Evolutionary conservation across 108 stramenopile species (phyloP), one percentile per base, ranked within the genome.

Genomic region (Mediolabrus comicus): DNA sequence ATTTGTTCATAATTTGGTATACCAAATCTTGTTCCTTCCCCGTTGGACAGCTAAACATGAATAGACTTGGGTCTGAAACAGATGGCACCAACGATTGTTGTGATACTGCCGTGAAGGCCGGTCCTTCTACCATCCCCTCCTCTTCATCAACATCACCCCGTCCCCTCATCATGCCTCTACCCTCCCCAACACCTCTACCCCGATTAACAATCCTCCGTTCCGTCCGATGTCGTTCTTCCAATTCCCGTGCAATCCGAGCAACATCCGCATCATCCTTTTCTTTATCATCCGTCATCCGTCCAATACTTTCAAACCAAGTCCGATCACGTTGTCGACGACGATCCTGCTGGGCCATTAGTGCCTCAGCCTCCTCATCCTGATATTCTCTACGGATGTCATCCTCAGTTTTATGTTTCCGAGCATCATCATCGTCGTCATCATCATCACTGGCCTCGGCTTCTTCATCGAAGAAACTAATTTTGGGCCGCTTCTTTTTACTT

Each of bases 1-100:
- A 91, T 62, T 98, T 99, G 83, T 97, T 97, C 96, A 97, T 97
- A 56, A 99, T 80, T 73, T 96, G 92, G 58, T 85, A 81, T 7
- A 96, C 85, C 38, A 98, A 77, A 56, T 95, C 93, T 67, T 86
- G 82, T 62, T 98, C 97, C 53, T 95, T 90, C 16, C 96, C 96
- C 31, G 76, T 86, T 28, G 86, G 84, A 68, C 95, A 95, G 26
- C 90, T 89, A 57, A 97, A 80, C 91, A 96, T 95, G 90, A 93
- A 99, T 61, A 97, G 78, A 62, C 79, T 95, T 22, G 96, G 97
- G 83, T 99, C 98, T 14, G 86, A 86, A 11, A 95, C 94, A 26
- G 90, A 91, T 0, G 98, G 98, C 12, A 98, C 81, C 56, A 97
- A 65, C 6, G 91, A 86, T 56, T 97, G 95, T 68, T 97, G 95